Conservation (phyloP, 1,139 yeast genomes). For the Pichia inconspicua region DNA sequence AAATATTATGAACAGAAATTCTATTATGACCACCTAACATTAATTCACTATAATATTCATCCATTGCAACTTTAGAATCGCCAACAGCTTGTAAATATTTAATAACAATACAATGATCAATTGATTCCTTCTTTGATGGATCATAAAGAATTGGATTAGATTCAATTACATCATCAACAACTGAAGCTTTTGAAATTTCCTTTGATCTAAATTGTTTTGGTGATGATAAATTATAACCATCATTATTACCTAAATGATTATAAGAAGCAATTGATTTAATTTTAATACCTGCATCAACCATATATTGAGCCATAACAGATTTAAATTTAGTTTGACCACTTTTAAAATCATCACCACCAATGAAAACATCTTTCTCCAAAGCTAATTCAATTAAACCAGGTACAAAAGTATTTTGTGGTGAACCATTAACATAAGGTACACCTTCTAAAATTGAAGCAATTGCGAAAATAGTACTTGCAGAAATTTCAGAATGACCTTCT, state of each 20-base stretch:
- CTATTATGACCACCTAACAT: slow-evolving; percentile 98
- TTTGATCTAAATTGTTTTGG: slow-evolving; percentile 92
- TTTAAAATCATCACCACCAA: slow-evolving; percentile 97
- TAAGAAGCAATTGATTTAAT: slow-evolving; percentile 91
- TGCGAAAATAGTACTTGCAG: slow-evolving; percentile 89
- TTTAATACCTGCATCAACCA: slow-evolving; percentile 96
- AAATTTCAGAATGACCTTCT: slow-evolving; percentile 70
- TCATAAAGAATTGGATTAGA: slow-evolving; percentile 83
- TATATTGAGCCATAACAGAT: slow-evolving; percentile 89
- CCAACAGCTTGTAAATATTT: slow-evolving; percentile 93
- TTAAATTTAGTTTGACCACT: slow-evolving; percentile 94
- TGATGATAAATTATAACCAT: slow-evolving; percentile 85
- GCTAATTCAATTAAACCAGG: slow-evolving; percentile 93
- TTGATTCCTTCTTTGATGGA: slow-evolving; percentile 65
- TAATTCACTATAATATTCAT: slow-evolving; percentile 91
- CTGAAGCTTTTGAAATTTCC: slow-evolving; percentile 89
- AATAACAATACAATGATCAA: slow-evolving; percentile 93
- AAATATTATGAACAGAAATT: slow-evolving; percentile 86
- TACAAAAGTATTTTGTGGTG: slow-evolving; percentile 95
- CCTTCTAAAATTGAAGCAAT: slow-evolving; percentile 86
- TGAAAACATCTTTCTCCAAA: slow-evolving; percentile 64
- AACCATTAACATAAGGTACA: slow-evolving; percentile 88
- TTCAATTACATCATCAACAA: slow-evolving; percentile 89
- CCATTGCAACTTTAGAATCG: slow-evolving; percentile 97
- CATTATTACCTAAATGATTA: slow-evolving; percentile 95